A percentile compares a stretch with the other conserved stretches of the same genome.
Conservation (phyloP, 2,329 filamentous ascomycete species). For the Grosmannia clavigera region DNA sequence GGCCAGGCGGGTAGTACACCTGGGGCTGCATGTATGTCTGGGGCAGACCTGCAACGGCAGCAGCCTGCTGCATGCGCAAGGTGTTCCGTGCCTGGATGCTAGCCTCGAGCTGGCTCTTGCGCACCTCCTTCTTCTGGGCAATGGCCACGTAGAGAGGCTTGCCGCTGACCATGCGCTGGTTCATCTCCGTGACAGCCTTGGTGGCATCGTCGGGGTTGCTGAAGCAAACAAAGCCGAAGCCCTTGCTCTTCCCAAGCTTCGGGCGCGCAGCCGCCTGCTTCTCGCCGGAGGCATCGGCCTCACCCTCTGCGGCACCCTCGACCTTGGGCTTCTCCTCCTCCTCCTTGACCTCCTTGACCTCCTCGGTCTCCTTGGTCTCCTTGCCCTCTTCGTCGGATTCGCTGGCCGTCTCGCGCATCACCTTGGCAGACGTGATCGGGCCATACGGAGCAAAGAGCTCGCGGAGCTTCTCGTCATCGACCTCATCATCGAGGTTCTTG, state of each 20-base stretch:
- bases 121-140: conserved; percentile 98
- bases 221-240: conserved; percentile 99
- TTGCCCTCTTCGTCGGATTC: conserved; percentile 45
- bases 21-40: conserved; percentile 79
- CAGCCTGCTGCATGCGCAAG: conserved; percentile 94
- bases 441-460: conserved; percentile 86
- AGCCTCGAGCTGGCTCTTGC: conserved; percentile 97
- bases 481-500: conserved; percentile 95
- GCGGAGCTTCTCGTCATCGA: conserved; percentile 95
- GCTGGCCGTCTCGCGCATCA: conserved; percentile 75
- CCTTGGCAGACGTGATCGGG: conserved; percentile 95
- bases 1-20: conserved; percentile 82
- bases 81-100: conserved; percentile 99
- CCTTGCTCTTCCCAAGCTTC: conserved; percentile 95
- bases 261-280: conserved; percentile 49
- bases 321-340: conserved; percentile 40
- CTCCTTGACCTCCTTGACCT: conserved; percentile 45
- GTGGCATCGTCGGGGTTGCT: conserved; percentile 98
- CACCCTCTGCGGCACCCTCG: conserved; percentile 40
- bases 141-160: conserved; percentile 98
- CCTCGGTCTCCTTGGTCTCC: conserved; percentile 38
- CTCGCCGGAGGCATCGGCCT: conserved; percentile 38
- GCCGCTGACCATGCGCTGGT: conserved; percentile 95
- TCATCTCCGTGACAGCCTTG: conserved; percentile 99
- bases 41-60: conserved; percentile 78